Evolutionary conservation across 148 eudicot genomes (phyloP), one percentile per base, ranked within the genome.

Genomic region (Vaccinium darrowii): DNA sequence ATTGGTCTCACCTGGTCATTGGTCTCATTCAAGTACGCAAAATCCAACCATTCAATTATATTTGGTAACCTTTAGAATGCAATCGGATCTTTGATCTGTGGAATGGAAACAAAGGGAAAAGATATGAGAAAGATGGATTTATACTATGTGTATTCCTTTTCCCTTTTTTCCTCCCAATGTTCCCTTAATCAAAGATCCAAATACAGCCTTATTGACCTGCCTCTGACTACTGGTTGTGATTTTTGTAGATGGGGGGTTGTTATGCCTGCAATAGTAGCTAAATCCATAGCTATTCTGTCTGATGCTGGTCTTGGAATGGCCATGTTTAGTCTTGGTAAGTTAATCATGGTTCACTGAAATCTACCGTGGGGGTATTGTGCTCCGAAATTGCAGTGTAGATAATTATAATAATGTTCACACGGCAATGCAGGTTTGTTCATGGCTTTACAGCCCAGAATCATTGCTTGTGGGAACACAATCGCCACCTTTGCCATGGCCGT

Each of bases 291-390:
- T 1, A 95, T 95, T 85, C 89, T 95, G 90, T 95, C 98, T 84
- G 97, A 95, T 90, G 97, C 98, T 52, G 98, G 98, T 9, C 95
- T 95, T 86, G 98, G 98, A 88, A 95, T 95, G 98, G 98, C 98
- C 79, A 95, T 94, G 98, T 95, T 95, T 91, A 95, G 98, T 89
- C 94, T 91, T 8, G 98, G 98, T 94, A 82, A 92, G 92, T 89
- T 84, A 7, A 27, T 51, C 1, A 2, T 11, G 18, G 13, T 69
- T 69, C 39, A 1, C 4, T 15, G 33, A 69, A 69, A 25, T 30
- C 18, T 13, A 33, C 18, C 6, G 8, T 69, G 74, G 74, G 33
- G 43, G 14, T 10, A 5, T 69, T 27, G 43, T 27, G 33, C 73
- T 69, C 36, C 7, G 11, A 3, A 3, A 11, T 27, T 67, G 12